Evolutionary conservation across 169 alveolate genomes (phyloP).

Genomic region (Eimeria maxima): DNA sequence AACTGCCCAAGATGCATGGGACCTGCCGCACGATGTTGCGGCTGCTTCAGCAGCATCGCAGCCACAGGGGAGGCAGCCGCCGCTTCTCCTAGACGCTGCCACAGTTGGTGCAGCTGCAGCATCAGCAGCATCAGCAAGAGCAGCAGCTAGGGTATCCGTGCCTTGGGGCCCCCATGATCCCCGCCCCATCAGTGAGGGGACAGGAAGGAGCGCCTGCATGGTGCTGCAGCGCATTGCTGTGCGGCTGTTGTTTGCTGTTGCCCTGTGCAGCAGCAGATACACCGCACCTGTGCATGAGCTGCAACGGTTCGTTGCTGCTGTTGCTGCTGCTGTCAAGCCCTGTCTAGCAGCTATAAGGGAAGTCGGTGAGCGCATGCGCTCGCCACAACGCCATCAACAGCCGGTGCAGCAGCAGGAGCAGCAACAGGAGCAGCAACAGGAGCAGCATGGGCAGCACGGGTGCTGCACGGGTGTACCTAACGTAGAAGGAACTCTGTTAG

Average conservation of each 20-base stretch:
- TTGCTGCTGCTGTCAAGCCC: slow-evolving; percentile 70
- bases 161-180: slow-evolving; percentile 53
- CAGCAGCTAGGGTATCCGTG: background rate
- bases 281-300: slow-evolving; percentile 55
- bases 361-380: slow-evolving; percentile 33
- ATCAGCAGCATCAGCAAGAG: slow-evolving; percentile 46
- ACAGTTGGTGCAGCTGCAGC: background rate
- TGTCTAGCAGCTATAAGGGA: slow-evolving; percentile 52
- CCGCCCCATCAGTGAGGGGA: slow-evolving; percentile 44
- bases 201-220: slow-evolving; percentile 65
- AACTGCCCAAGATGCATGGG: background rate
- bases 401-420: background rate
- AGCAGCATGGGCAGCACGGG: background rate
- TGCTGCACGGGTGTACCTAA: slow-evolving; percentile 40
- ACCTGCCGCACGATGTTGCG: background rate
- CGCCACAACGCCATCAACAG: slow-evolving; percentile 7
- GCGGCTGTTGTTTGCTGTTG: slow-evolving; percentile 63
- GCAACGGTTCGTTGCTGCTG: slow-evolving; percentile 77
- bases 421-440: no score
- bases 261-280: slow-evolving; percentile 68
- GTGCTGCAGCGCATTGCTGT: slow-evolving; percentile 76
- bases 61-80: background rate
- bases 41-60: background rate
- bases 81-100: background rate
- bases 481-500: slow-evolving; percentile 56